Percentiles rank a stretch among this genome's conserved stretches.
Conservation (phyloP, 106 monocot genomes). For the Dendrobium huoshanense region DNA sequence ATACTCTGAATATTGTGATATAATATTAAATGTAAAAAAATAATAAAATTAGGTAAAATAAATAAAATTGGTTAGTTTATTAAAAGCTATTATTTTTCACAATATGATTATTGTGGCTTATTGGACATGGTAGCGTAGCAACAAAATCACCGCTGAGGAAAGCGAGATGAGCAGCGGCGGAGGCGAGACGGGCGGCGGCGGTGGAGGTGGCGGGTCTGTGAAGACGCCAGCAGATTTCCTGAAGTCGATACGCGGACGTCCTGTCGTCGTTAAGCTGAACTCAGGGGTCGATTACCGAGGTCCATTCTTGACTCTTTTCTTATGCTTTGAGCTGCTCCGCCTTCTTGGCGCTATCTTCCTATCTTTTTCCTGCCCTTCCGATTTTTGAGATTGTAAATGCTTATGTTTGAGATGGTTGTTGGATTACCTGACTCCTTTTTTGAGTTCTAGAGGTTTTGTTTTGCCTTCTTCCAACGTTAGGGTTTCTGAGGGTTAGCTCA, state of each 20-base stretch:
- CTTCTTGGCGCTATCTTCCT: neutral
- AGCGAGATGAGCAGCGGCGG: constrained; percentile 32
- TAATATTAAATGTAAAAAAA: too few species aligned
- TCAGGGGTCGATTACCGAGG: constrained; percentile 96
- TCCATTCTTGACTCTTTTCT: constrained; percentile 1
- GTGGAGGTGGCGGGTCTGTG: constrained; percentile 55
- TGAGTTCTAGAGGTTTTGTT: neutral
- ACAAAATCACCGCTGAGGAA: neutral
- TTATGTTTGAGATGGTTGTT: neutral
- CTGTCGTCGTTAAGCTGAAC: constrained; percentile 98
- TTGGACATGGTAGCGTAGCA: neutral
- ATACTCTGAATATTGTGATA: too few species aligned
- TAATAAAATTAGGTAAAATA: too few species aligned
- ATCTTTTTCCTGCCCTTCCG: too few species aligned
- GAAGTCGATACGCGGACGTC: constrained; percentile 89
- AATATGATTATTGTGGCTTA: too few species aligned
- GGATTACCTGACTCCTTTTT: neutral
- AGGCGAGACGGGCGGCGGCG: constrained; percentile 24
- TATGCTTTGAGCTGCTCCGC: neutral
- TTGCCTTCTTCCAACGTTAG: neutral
- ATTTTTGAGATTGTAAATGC: neutral
- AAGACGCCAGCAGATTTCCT: constrained; percentile 95
- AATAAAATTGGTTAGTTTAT: too few species aligned
- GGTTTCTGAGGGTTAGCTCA: neutral
- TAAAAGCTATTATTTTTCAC: too few species aligned